phyloP scores from a whole-genome alignment of 2,329 filamentous ascomycete genomes.

The Scleromitrula shiraiana region DNA sequence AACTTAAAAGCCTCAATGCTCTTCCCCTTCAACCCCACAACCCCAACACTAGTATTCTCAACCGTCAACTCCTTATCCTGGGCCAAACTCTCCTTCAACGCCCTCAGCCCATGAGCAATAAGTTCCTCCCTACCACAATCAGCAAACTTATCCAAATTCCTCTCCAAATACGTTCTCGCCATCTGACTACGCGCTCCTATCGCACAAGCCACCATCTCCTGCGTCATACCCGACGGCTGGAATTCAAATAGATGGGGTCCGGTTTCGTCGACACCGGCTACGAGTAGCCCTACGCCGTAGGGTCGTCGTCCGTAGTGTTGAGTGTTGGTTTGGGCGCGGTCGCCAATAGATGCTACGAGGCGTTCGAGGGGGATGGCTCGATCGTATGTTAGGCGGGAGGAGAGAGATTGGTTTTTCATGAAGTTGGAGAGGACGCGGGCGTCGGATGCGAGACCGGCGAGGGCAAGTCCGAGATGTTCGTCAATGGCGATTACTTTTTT shows the following conservation, averaged over 20 bases:
- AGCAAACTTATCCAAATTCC: conserved; percentile 78
- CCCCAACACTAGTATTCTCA: conserved; percentile 88
- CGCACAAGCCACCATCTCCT: conserved; percentile 94
- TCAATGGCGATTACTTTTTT: conserved; percentile 98
- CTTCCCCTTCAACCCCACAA: conserved; percentile 58
- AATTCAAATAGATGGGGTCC: conserved; percentile 98
- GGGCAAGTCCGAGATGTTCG: conserved; percentile 89
- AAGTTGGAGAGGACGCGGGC: conserved; percentile 99
- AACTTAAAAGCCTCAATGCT: conserved; percentile 75
- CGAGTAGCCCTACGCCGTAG: conserved; percentile 88
- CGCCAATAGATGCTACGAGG: conserved; percentile 85
- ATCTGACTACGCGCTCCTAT: conserved; percentile 96
- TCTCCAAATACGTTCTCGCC: conserved; percentile 93
- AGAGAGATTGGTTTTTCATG: conserved; percentile 98
- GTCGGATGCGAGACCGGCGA: conserved; percentile 94
- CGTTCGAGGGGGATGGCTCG: conserved; percentile 84
- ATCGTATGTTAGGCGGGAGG: conserved; percentile 91
- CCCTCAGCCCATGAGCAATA: conserved; percentile 80
- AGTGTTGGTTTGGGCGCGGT: conserved; percentile 95
- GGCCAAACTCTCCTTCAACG: conserved; percentile 88
- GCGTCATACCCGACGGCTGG: conserved; percentile 89
- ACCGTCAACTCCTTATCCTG: conserved; percentile 97
- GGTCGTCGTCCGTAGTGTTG: conserved; percentile 95
- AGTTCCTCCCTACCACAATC: conserved; percentile 73
- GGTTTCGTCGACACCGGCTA: conserved; percentile 87